phyloP scores from a whole-genome alignment of 345 rosid species.

The Rhizophora mangle region DNA sequence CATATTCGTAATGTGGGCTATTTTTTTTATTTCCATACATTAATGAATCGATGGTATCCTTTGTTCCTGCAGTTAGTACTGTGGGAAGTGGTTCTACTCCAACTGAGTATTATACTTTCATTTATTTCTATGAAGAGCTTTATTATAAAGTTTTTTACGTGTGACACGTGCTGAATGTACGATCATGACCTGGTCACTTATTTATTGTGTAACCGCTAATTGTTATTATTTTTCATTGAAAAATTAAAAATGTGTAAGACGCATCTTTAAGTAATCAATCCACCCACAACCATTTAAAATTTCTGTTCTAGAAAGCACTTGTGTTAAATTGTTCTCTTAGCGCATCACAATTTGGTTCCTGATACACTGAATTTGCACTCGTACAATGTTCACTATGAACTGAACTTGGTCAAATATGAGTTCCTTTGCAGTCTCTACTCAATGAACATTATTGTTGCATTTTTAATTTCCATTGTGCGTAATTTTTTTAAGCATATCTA shows the following conservation, averaged over 20 bases:
- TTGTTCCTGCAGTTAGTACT: conserved; percentile 16
- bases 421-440: too few relatives aligned
- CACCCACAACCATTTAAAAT: too few relatives aligned
- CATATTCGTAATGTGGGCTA: conserved; percentile 24
- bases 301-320: background rate
- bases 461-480: too few relatives aligned
- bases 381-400: background rate
- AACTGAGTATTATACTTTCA: background rate
- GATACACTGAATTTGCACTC: conserved; percentile 1
- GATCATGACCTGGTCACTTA: too few relatives aligned
- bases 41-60: conserved; percentile 22
- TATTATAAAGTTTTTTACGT: too few relatives aligned
- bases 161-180: too few relatives aligned
- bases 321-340: conserved; percentile 3
- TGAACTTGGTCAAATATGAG: conserved; percentile 4
- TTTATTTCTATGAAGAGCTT: background rate
- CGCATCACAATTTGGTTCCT: conserved; percentile 11
- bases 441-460: too few relatives aligned
- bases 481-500: too few relatives aligned
- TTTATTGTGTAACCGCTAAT: too few relatives aligned
- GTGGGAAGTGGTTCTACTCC: conserved; percentile 11
- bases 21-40: conserved; percentile 18
- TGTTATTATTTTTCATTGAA: too few relatives aligned
- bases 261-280: too few relatives aligned
- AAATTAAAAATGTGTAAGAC: too few relatives aligned